These are phyloP conservation scores for Aspergillus amoenus DNA, from an alignment of 2,329 filamentous ascomycete species.

Conservation along the genomic window DNA sequence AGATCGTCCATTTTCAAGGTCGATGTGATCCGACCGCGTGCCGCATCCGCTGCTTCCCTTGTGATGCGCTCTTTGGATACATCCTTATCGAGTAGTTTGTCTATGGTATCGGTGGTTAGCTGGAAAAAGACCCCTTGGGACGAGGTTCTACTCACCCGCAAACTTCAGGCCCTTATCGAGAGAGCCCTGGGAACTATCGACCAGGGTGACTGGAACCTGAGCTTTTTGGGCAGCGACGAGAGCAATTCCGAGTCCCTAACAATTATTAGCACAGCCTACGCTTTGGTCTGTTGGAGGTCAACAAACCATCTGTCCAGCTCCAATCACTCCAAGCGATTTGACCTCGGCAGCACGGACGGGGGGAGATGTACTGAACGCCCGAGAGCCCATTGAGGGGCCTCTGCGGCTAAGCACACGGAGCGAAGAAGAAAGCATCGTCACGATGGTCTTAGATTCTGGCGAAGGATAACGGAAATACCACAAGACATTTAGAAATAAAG, in stretches of 20 bases:
- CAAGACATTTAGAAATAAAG: not conserved
- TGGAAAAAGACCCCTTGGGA: not conserved
- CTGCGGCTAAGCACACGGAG: conserved; percentile 32
- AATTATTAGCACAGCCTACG: not conserved
- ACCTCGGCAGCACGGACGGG: conserved; percentile 67
- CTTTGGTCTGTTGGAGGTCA: not conserved
- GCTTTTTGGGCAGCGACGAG: conserved; percentile 87
- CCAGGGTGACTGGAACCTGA: conserved; percentile 76
- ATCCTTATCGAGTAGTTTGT: conserved; percentile 91
- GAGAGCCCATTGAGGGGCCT: conserved; percentile 36
- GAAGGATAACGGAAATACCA: not conserved
- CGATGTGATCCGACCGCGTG: conserved; percentile 67
- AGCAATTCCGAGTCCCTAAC: conserved; percentile 88
- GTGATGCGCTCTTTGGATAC: conserved; percentile 84
- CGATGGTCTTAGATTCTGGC: conserved; percentile 9
- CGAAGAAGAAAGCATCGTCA: conserved; percentile 35
- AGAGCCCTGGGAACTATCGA: conserved; percentile 81
- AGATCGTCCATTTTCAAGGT: conserved; percentile 75
- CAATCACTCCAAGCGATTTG: conserved; percentile 85
- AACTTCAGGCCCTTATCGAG: conserved; percentile 88
- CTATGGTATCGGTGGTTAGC: conserved; percentile 43
- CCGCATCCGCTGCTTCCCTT: conserved; percentile 73
- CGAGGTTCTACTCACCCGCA: conserved; percentile 62
- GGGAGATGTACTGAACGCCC: conserved; percentile 70
- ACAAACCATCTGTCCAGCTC: conserved; percentile 91